These are phyloP conservation scores for Trypanosoma conorhini DNA, from an alignment of 208 protist genomes.

Conservation along the genomic window DNA sequence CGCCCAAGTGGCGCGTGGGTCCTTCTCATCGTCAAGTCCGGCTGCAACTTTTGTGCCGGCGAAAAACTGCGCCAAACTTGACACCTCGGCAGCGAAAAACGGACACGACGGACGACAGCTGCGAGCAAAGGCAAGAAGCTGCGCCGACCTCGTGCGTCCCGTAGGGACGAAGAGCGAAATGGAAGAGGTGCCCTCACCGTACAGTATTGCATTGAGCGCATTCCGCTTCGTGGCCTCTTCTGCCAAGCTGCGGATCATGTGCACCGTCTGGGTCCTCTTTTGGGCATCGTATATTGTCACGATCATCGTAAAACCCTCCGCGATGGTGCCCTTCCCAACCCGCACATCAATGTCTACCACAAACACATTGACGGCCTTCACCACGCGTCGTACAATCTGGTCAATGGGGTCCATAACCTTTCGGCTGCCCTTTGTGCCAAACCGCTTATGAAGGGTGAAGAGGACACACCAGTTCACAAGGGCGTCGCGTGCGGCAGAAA, in stretches of 20 bases:
- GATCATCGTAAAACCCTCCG: conserved; percentile 91
- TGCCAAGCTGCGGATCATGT: conserved; percentile 88
- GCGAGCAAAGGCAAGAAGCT: conserved; percentile 87
- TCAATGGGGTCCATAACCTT: conserved; percentile 86
- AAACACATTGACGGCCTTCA: conserved; percentile 91
- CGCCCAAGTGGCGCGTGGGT: conserved; percentile 76
- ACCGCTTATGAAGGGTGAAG: conserved; percentile 82
- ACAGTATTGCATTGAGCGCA: conserved; percentile 81
- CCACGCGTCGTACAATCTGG: conserved; percentile 86
- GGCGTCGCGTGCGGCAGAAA: conserved; percentile 50
- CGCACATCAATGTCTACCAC: conserved; percentile 89
- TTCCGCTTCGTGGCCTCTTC: conserved; percentile 85
- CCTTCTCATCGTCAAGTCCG: conserved; percentile 51
- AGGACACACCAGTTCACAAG: conserved; percentile 78
- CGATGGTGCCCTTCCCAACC: conserved; percentile 86
- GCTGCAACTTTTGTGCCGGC: conserved; percentile 58
- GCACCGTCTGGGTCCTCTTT: conserved; percentile 72
- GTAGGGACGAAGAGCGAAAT: conserved; percentile 91
- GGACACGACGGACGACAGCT: conserved; percentile 90
- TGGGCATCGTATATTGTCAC: conserved; percentile 91
- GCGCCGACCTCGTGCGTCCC: conserved; percentile 54
- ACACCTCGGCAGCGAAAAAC: conserved; percentile 86
- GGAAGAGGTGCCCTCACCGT: conserved; percentile 87
- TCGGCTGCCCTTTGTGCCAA: conserved; percentile 82
- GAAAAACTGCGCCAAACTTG: conserved; percentile 75